Conservation (phyloP, 768 basidiomycete species). For the Amanita polypyramis region DNA sequence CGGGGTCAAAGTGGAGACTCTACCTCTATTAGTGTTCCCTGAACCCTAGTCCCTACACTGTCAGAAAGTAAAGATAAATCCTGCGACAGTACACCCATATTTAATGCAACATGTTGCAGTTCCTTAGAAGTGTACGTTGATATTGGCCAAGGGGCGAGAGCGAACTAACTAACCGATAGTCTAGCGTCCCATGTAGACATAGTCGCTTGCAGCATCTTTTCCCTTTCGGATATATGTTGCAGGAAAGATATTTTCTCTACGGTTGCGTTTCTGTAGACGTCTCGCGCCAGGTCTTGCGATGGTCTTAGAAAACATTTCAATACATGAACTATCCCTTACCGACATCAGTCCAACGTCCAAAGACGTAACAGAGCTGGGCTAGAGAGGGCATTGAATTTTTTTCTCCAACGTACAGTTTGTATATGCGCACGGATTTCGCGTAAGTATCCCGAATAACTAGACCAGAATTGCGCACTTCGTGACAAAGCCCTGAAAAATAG, state of each 20-base stretch:
- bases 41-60: constrained; percentile 8
- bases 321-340: constrained; percentile 27
- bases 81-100: constrained; percentile 6
- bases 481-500: constrained; percentile 46
- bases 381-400: constrained; percentile 10
- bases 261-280: constrained; percentile 58
- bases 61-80: constrained; percentile 9
- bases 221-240: constrained; percentile 32
- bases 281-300: constrained; percentile 45
- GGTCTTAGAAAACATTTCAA: neutral
- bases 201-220: constrained; percentile 22
- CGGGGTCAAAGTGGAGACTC: neutral
- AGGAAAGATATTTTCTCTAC: constrained; percentile 44
- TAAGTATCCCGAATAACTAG: constrained; percentile 76
- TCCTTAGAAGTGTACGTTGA: constrained; percentile 15
- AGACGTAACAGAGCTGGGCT: constrained; percentile 75
- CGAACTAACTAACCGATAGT: constrained; percentile 14
- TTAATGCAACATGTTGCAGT: constrained; percentile 15
- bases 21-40: constrained; percentile 9
- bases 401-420: neutral
- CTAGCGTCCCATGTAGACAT: constrained; percentile 20
- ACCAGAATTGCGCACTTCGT: constrained; percentile 76
- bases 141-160: neutral
- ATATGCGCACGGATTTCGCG: constrained; percentile 59
- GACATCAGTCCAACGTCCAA: constrained; percentile 64